phyloP scores from a whole-genome alignment of 2,329 filamentous ascomycete genomes.

The Pyrenophora tritici-repentis region DNA sequence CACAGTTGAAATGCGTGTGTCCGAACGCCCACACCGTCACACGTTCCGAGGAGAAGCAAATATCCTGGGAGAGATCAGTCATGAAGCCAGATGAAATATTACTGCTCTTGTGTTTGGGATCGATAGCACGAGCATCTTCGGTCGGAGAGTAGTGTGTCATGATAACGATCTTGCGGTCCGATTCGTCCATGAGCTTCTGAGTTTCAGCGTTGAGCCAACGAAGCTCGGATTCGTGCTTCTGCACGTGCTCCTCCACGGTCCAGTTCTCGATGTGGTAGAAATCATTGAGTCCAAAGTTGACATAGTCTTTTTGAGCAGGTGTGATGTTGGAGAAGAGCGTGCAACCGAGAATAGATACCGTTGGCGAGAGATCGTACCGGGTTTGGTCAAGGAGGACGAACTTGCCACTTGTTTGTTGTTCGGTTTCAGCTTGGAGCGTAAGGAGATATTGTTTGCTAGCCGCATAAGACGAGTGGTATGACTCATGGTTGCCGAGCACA shows the following conservation, averaged over 20 bases:
- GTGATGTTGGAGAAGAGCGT: conserved; percentile 58
- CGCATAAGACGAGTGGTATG: conserved; percentile 16
- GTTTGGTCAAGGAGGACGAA: conserved; percentile 48
- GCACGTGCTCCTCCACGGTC: conserved; percentile 46
- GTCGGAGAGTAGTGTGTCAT: conserved; percentile 54
- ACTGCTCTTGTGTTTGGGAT: conserved; percentile 42
- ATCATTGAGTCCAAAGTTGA: conserved; percentile 57
- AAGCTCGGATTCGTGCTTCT: conserved; percentile 48
- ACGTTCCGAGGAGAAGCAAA: conserved; percentile 42
- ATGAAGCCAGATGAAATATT: conserved; percentile 45
- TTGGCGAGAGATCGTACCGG: conserved; percentile 45
- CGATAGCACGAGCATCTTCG: conserved; percentile 36
- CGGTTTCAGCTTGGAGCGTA: background rate
- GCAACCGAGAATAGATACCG: conserved; percentile 53
- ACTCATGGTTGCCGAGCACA: conserved; percentile 23
- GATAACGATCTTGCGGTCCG: conserved; percentile 42
- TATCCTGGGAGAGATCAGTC: conserved; percentile 47
- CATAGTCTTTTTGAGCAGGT: conserved; percentile 40
- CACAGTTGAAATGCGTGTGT: conserved; percentile 57
- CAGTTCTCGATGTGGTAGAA: conserved; percentile 43
- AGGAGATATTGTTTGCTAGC: conserved; percentile 14
- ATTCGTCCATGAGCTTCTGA: conserved; percentile 18
- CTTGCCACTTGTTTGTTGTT: conserved; percentile 3
- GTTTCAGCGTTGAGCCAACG: conserved; percentile 52
- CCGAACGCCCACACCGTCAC: conserved; percentile 57